Evolutionary conservation across 2,329 filamentous ascomycete genomes (phyloP), one percentile per base, ranked within the genome.

Genomic region (Phaeosphaeria sp.): DNA sequence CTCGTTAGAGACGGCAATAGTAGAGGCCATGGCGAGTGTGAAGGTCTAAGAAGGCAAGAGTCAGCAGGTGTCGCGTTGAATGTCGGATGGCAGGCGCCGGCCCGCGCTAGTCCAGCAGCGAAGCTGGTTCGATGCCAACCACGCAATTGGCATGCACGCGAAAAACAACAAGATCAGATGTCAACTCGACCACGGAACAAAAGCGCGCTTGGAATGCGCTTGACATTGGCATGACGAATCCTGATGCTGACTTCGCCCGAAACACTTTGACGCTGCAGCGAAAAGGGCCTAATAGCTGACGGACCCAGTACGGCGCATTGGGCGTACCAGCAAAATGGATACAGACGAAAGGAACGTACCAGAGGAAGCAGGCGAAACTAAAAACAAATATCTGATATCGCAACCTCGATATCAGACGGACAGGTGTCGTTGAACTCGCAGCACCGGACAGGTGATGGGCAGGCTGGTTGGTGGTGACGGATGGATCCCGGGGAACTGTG

Each of bases 1-100:
- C 80, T 88, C 85, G 72, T 87, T 87, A 59, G 80, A 76, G 63
- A 84, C 80, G 42, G 79, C 77, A 71, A 86, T 86, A 58, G 78
- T 78, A 64, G 74, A 76, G 41, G 60, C 59, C 58, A 64, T 63
- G 50, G 44, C 55, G 59, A 62, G 49, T 20, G 41, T 57, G 59
- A 60, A 52, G 22, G 41, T 48, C 42, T 36, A 11, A 36, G 42
- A 46, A 17, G 21, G 21, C 21, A 15, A 22, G 20, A 25, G 44
- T 23, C 21, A 46, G 44, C 10, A 17, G 15, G 44, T 6, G 44
- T n/a, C 15, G 21, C 21, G 21, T n/a, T n/a, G 22, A 25, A 25
- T n/a, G 42, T 10, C 9, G 18, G 42, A n/a, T 11, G 11, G n/a
- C n/a, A 43, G 41, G n/a, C 20, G n/a, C 41, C 2, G 11, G 41